A percentile compares a stretch with the other conserved stretches of the same genome.
These are phyloP conservation scores for Hevea brasiliensis DNA, from an alignment of 345 rosid genomes.

Conservation along the genomic window DNA sequence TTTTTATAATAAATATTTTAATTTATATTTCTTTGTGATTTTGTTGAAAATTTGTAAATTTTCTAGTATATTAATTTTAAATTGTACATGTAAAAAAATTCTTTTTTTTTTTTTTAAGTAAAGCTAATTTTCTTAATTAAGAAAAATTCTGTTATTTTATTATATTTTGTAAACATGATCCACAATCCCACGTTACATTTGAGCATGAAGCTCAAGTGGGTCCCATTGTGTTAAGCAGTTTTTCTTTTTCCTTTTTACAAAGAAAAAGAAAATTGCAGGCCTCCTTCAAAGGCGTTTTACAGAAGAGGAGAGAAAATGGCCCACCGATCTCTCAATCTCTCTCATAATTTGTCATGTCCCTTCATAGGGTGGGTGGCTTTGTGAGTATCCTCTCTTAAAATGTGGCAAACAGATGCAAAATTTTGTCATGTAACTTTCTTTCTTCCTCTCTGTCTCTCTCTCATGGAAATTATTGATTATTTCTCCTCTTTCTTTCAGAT, in stretches of 20 bases:
- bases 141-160: no score
- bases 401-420: conserved; percentile 17
- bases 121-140: no score
- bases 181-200: background rate
- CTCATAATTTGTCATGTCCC: conserved; percentile 22
- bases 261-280: background rate
- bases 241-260: no score
- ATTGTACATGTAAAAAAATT: no score
- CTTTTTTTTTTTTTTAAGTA: no score
- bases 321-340: background rate
- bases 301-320: background rate
- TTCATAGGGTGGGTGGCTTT: conserved; percentile 29
- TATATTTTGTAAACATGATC: no score
- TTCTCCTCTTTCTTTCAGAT: background rate
- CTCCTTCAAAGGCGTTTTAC: background rate
- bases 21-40: no score
- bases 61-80: no score
- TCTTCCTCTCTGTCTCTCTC: background rate
- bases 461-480: background rate
- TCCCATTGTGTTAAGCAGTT: no score
- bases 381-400: conserved; percentile 18
- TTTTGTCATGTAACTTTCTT: background rate
- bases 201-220: background rate
- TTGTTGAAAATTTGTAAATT: no score
- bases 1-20: no score